Conservation (phyloP, 345 rosid species). For the Atalantia buxifolia region DNA sequence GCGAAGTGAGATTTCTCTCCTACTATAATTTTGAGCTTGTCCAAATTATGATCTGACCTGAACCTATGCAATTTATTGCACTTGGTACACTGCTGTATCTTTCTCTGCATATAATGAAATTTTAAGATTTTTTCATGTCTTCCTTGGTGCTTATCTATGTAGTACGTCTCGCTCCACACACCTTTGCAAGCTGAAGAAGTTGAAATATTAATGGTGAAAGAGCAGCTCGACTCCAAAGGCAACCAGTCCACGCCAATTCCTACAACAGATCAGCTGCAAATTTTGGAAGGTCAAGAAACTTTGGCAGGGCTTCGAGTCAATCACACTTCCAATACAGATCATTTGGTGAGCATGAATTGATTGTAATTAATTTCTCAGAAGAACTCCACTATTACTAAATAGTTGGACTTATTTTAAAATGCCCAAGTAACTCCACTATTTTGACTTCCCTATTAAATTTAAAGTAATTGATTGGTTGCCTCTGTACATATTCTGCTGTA, state of each 20-base stretch:
- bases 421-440: background rate
- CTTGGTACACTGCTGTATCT: background rate
- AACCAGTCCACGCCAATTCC: constrained; percentile 22
- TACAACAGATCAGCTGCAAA: constrained; percentile 39
- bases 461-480: no score
- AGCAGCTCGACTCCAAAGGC: constrained; percentile 24
- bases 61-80: no score
- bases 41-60: no score
- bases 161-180: constrained; percentile 75
- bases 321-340: constrained; percentile 23
- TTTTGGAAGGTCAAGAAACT: constrained; percentile 55
- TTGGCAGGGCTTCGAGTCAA: constrained; percentile 34
- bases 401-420: background rate
- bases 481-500: background rate
- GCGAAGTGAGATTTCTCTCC: constrained; percentile 67
- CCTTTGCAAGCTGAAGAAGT: constrained; percentile 65
- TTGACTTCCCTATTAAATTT: no score
- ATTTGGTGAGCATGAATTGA: constrained; percentile 37
- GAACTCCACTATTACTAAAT: background rate
- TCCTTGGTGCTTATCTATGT: constrained; percentile 4
- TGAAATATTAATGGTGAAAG: constrained; percentile 54
- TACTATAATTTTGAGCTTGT: constrained; percentile 9
- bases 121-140: background rate
- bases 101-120: no score
- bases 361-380: background rate